Evolutionary conservation across 129 eudicot species (phyloP), one percentile per base, ranked within the genome.

Genomic region (Sambucus nigra): DNA sequence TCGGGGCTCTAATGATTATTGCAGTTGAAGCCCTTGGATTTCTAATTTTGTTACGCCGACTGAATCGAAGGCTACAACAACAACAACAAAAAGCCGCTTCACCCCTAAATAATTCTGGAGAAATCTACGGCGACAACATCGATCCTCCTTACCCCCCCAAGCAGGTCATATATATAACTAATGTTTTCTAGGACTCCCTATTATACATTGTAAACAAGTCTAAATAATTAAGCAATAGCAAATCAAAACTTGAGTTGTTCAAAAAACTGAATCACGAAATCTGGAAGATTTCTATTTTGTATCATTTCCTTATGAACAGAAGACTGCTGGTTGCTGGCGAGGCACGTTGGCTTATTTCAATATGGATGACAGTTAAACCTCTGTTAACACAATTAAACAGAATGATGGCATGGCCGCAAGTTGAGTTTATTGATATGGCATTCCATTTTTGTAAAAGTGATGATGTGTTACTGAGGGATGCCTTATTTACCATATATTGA

Each of bases 1-100:
- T 77, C 44, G 94, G 94, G 47, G 94, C 67, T 40, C 45, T 80
- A n/a, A 60, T 69, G 24, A 77, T 77, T 57, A 24, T 84, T 33
- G 81, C 64, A 9, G 16, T 73, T 45, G 85, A 84, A 69, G 77
- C 73, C 49, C 59, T 52, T 0, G 94, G 66, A 25, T 45, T 84
- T 0, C 63, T 68, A 60, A 60, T 60, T 31, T 58, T 80, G 61
- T 35, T 84, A 32, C 42, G 59, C 10, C 72, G 66, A 33, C 70
- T 84, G 44, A 58, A 57, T 48, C 61, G 42, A 10, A 84, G 71
- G 47, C 64, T 50, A 9, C 48, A 61, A 47, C 57, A 62, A 48
- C 66, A 58, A 44, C 79, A 68, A 31, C 18, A 14, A 48, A 66
- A 66, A 64, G 51, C 27, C 53, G 32, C 23, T 14, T 40, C 51